These are phyloP conservation scores for Choanephora cucurbitarum DNA, from an alignment of 371 early-diverging fungal genomes.

Conservation along the genomic window DNA sequence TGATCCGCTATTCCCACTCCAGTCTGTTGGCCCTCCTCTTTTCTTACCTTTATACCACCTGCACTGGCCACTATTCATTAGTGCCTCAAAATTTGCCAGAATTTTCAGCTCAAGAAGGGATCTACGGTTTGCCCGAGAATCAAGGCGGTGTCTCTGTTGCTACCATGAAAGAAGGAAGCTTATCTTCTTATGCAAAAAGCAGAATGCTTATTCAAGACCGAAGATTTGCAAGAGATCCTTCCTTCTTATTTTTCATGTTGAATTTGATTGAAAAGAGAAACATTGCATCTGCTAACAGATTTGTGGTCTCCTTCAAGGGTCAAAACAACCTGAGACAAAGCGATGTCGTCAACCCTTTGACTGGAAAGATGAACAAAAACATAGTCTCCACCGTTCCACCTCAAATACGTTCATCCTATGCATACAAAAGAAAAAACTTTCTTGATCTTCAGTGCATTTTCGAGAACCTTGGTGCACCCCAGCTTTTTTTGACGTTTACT, in stretches of 20 bases:
- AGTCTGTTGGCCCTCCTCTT: not conserved
- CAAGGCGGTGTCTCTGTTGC: not conserved
- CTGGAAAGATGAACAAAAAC: slow-evolving; percentile 1
- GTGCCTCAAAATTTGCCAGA: not conserved
- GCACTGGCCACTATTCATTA: slow-evolving; percentile 9
- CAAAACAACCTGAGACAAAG: not conserved
- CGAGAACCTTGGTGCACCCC: not conserved
- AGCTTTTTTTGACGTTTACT: not conserved
- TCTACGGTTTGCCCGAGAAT: not conserved
- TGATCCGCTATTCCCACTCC: slow-evolving; percentile 1
- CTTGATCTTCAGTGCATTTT: not conserved
- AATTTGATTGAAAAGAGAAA: slow-evolving; percentile 4
- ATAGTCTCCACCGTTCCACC: slow-evolving; percentile 2
- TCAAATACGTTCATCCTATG: not conserved
- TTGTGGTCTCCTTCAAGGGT: not conserved
- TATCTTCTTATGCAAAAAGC: not conserved
- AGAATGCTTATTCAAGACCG: not conserved
- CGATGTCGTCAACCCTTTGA: not conserved
- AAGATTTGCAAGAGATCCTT: slow-evolving; percentile 9
- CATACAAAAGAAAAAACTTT: not conserved
- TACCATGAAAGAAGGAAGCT: not conserved
- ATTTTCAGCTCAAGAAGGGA: not conserved
- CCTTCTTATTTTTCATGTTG: slow-evolving; percentile 1
- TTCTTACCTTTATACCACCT: not conserved
- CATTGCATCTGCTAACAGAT: not conserved